Evolutionary conservation across 208 protist genomes (phyloP).

Genomic region (Wallacemonas sp.): DNA sequence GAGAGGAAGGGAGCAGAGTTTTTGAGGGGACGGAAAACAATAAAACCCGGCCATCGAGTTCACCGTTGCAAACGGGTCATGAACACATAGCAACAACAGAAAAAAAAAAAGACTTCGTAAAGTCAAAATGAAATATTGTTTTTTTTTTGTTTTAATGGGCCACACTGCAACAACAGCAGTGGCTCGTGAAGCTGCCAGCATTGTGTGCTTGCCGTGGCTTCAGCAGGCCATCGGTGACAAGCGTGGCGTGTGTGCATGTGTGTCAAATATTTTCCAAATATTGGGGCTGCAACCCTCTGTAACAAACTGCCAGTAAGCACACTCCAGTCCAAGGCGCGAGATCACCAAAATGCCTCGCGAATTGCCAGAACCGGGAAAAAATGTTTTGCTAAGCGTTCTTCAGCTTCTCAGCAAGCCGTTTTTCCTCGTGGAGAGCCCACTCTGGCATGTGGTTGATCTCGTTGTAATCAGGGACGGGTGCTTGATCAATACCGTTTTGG

Average conservation of each 20-base stretch:
- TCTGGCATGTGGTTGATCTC: conserved; percentile 88
- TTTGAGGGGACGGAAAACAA: too few species aligned
- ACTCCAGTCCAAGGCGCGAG: background rate
- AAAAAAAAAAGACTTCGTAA: conserved; percentile 16
- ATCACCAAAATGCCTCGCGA: too few species aligned
- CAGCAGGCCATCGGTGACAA: too few species aligned
- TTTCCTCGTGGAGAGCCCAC: conserved; percentile 85
- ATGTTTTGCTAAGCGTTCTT: conserved; percentile 9
- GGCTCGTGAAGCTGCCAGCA: too few species aligned
- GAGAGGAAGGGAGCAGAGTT: background rate
- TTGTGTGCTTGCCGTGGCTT: too few species aligned
- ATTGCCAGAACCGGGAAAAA: too few species aligned
- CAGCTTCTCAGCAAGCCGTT: conserved; percentile 42
- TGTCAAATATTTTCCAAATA: too few species aligned
- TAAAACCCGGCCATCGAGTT: too few species aligned
- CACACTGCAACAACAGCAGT: background rate
- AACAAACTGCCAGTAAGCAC: background rate
- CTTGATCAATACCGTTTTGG: conserved; percentile 88
- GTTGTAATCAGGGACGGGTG: conserved; percentile 85
- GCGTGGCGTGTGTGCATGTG: too few species aligned
- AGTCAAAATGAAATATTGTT: conserved; percentile 10
- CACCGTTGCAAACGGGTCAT: background rate
- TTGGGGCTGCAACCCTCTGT: too few species aligned
- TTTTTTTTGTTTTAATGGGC: conserved; percentile 1
- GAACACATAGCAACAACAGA: conserved; percentile 12